phyloP scores from a whole-genome alignment of 2,329 filamentous ascomycete species.

The Arthrocladium fulminans region DNA sequence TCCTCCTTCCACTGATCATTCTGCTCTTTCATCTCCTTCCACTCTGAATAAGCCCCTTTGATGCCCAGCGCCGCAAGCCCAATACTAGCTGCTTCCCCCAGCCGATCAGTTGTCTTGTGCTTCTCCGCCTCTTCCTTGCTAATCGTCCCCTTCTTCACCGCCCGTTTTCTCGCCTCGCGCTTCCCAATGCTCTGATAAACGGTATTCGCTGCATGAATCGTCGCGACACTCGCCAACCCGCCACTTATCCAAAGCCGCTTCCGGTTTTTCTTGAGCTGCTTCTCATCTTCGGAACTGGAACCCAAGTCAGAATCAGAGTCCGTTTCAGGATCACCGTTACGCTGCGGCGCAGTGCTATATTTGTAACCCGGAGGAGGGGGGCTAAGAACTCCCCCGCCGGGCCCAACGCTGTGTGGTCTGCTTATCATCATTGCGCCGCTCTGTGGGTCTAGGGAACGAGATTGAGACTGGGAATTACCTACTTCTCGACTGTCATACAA shows the following conservation, averaged over 20 bases:
- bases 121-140: slow-evolving; percentile 53
- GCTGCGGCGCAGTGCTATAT: slow-evolving; percentile 21
- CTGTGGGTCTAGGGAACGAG: slow-evolving; percentile 14
- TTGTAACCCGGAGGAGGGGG: slow-evolving; percentile 16
- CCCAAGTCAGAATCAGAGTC: slow-evolving; percentile 44
- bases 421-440: slow-evolving; percentile 17
- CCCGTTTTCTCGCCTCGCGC: slow-evolving; percentile 50
- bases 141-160: slow-evolving; percentile 57
- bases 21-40: slow-evolving; percentile 59
- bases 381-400: not conserved
- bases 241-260: slow-evolving; percentile 59
- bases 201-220: slow-evolving; percentile 59
- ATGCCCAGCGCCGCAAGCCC: slow-evolving; percentile 60
- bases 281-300: slow-evolving; percentile 54
- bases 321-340: slow-evolving; percentile 25
- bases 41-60: slow-evolving; percentile 56
- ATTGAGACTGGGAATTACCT: slow-evolving; percentile 27
- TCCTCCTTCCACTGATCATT: slow-evolving; percentile 49
- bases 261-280: slow-evolving; percentile 54
- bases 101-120: slow-evolving; percentile 53
- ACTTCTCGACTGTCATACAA: slow-evolving; percentile 27
- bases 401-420: slow-evolving; percentile 19
- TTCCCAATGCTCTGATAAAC: slow-evolving; percentile 57
- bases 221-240: slow-evolving; percentile 58
- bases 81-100: slow-evolving; percentile 57